phyloP scores from a whole-genome alignment of 805 yeast genomes.

The Wickerhamiella bombiphila region DNA sequence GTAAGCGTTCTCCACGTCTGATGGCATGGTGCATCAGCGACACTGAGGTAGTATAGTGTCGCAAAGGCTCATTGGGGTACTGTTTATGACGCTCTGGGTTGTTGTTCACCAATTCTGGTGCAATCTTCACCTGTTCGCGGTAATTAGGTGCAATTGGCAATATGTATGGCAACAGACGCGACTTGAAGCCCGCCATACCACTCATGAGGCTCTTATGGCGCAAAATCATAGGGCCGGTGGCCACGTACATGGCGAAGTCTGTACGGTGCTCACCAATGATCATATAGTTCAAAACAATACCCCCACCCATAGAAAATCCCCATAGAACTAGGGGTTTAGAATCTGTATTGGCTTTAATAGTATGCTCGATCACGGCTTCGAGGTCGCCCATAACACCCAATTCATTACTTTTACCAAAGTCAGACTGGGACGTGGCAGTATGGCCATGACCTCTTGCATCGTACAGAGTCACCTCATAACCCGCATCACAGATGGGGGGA shows the following conservation, averaged over 20 bases:
- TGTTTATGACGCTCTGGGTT: slow-evolving; percentile 17
- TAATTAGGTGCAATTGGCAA: slow-evolving; percentile 20
- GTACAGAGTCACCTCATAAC: slow-evolving; percentile 24
- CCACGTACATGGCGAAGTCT: slow-evolving; percentile 23
- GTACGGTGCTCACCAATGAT: slow-evolving; percentile 23
- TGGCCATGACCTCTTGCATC: slow-evolving; percentile 29
- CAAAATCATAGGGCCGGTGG: slow-evolving; percentile 23
- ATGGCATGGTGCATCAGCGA: slow-evolving; percentile 23
- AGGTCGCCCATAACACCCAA: slow-evolving; percentile 21
- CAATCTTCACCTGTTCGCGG: slow-evolving; percentile 16
- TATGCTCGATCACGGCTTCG: slow-evolving; percentile 19
- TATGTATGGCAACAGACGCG: slow-evolving; percentile 17
- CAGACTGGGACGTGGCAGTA: slow-evolving; percentile 19
- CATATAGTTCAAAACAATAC: slow-evolving; percentile 24
- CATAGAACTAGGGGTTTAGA: slow-evolving; percentile 18
- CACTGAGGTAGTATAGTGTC: slow-evolving; percentile 20
- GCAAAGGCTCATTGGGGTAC: slow-evolving; percentile 19
- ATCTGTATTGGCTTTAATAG: slow-evolving; percentile 12
- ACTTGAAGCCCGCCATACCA: slow-evolving; percentile 19
- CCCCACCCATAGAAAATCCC: slow-evolving; percentile 30
- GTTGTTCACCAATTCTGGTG: slow-evolving; percentile 18
- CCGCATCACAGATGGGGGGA: slow-evolving; percentile 19
- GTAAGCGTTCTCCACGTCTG: slow-evolving; percentile 23
- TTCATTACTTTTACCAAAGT: slow-evolving; percentile 25
- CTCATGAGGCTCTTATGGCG: slow-evolving; percentile 12